Evolutionary conservation across 1,284 basidiomycete species (phyloP), one percentile per base, ranked within the genome.

Genomic region (Fistulina hepatica): DNA sequence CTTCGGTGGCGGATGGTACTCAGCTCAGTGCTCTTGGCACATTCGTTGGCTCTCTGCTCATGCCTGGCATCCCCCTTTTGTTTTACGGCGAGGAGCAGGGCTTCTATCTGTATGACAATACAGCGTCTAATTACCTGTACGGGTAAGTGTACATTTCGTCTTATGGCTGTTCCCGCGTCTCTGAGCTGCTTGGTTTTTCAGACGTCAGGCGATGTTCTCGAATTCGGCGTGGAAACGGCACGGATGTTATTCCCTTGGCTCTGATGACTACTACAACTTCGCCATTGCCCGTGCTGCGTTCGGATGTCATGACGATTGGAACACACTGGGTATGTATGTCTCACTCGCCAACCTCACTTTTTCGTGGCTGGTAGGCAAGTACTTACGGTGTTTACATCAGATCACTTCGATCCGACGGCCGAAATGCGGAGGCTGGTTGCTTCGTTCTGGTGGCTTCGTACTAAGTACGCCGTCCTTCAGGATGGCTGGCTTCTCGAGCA

Each of bases 51-150:
- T 71, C 74, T 17, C 52, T 92, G 42, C 64, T 92, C 13, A 81
- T 93, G 76, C 89, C 89, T 15, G 89, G 89, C 50, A 74, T 91
- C 34, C 73, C 86, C 12, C 58, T 92, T 53, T 59, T 71, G 39
- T 92, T 69, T 60, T 92, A 88, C 53, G 88, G 88, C 23, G 88
- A 92, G 57, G 88, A 91, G 53, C 85, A 91, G 54, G 76, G 72
- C 44, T 76, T 92, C 55, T 91, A 90, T 52, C 47, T 86, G 2
- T 84, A 71, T 48, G 88, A 92, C 52, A 85, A 82, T 42, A 71
- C 73, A n/a, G 86, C 88, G 2, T 65, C 72, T 52, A 91, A 92
- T 59, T 92, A 91, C 61, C 75, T 92, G 40, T 86, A 80, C 47
- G 81, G 81, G 80, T 81, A 55, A 46, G 72, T 52, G 17, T 11